Evolutionary conservation across 1,139 yeast genomes (phyloP).

Genomic region (Zygosaccharomyces pseudobailii): DNA sequence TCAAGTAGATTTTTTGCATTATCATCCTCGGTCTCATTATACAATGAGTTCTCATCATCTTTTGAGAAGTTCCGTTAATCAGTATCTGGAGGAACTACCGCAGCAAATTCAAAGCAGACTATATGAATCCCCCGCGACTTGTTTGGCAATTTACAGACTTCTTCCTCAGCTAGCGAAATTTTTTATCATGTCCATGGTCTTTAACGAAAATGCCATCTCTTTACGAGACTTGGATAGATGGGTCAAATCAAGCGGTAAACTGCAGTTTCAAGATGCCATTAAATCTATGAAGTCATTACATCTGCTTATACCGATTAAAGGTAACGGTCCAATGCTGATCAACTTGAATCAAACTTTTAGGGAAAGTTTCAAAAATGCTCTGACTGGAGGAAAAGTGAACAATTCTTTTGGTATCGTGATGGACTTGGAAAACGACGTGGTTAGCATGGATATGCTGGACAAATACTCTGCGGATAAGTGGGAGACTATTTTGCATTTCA

Average conservation of each 20-base stretch:
- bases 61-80: conserved; percentile 76
- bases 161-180: conserved; percentile 87
- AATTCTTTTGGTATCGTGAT: conserved; percentile 55
- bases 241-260: conserved; percentile 54
- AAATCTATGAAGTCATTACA: conserved; percentile 74
- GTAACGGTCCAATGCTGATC: conserved; percentile 28
- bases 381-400: conserved; percentile 63
- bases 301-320: conserved; percentile 54
- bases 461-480: conserved; percentile 79
- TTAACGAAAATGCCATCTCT: conserved; percentile 69
- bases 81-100: conserved; percentile 84
- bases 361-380: conserved; percentile 69
- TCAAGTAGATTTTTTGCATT: not conserved
- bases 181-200: conserved; percentile 81
- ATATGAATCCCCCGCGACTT: conserved; percentile 85
- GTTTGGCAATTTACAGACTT: conserved; percentile 82
- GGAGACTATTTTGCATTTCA: conserved; percentile 93
- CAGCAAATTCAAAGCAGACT: conserved; percentile 74
- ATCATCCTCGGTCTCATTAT: not conserved
- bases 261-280: conserved; percentile 63
- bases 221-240: conserved; percentile 67
- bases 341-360: conserved; percentile 71
- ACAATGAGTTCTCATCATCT: conserved; percentile 22
- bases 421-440: conserved; percentile 44
- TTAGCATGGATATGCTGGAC: conserved; percentile 64